Conservation (phyloP, 2,329 filamentous ascomycete species). For the Colletotrichum tropicale region DNA sequence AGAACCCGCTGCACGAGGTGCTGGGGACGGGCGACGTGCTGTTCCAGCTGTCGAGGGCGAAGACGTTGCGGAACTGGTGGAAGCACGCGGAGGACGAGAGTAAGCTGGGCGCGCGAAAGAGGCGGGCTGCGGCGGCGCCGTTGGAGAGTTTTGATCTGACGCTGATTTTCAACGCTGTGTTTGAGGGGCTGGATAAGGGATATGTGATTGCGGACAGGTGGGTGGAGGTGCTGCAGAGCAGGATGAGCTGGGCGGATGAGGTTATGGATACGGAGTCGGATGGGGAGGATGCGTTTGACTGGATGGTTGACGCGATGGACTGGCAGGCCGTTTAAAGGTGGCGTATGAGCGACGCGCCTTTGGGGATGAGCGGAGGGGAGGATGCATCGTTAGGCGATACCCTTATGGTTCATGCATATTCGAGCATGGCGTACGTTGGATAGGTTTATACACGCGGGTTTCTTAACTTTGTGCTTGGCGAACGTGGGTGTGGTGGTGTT, state of each 20-base stretch:
- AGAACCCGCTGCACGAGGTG: slow-evolving; percentile 59
- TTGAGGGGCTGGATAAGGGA: slow-evolving; percentile 63
- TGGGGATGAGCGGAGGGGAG: neutral
- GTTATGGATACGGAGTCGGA: slow-evolving; percentile 20
- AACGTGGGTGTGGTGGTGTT: neutral
- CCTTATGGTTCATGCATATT: neutral
- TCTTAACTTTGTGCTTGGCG: fast-evolving
- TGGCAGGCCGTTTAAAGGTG: slow-evolving; percentile 46
- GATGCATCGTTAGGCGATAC: slow-evolving; percentile 15
- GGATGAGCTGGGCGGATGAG: slow-evolving; percentile 18
- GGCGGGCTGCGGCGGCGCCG: slow-evolving; percentile 30
- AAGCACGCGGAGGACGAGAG: slow-evolving; percentile 64
- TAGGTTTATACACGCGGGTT: neutral
- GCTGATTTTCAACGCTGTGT: slow-evolving; percentile 60
- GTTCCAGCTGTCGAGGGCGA: slow-evolving; percentile 66
- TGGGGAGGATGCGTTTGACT: slow-evolving; percentile 55
- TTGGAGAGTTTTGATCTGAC: slow-evolving; percentile 67
- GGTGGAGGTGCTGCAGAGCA: slow-evolving; percentile 31
- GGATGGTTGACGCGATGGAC: slow-evolving; percentile 66
- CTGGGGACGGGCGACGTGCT: slow-evolving; percentile 61
- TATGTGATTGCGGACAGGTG: slow-evolving; percentile 55
- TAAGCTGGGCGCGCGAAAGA: neutral
- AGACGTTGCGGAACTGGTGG: slow-evolving; percentile 75
- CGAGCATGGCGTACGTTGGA: neutral
- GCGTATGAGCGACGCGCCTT: neutral